These are phyloP conservation scores for Scleromitrula shiraiana DNA, from an alignment of 2,329 filamentous ascomycete species.

Conservation along the genomic window DNA sequence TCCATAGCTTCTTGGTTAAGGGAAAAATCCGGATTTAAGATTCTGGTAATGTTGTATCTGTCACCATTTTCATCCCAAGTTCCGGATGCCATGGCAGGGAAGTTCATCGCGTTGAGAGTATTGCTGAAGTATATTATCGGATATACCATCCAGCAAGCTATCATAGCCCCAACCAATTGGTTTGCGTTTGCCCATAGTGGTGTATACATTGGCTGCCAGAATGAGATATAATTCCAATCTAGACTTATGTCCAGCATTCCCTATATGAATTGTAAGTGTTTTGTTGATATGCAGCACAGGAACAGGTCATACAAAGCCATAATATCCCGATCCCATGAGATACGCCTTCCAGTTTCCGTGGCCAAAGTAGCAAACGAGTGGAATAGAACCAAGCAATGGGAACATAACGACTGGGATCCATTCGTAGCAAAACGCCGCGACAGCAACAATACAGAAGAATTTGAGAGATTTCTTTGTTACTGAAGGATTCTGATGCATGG, in stretches of 20 bases:
- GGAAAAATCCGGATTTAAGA: constrained; percentile 42
- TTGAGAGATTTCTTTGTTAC: constrained; percentile 32
- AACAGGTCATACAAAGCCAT: constrained; percentile 14
- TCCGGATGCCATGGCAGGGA: constrained; percentile 38
- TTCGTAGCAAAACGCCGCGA: constrained; percentile 8
- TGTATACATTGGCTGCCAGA: constrained; percentile 18
- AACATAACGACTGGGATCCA: constrained; percentile 10
- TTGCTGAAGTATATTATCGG: constrained; percentile 36
- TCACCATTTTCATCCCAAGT: constrained; percentile 57
- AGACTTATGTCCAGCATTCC: constrained; percentile 33
- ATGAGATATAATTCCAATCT: constrained; percentile 37
- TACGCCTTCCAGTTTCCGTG: constrained; percentile 39
- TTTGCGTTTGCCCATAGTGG: constrained; percentile 31
- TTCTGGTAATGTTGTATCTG: constrained; percentile 54
- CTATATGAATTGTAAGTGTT: neutral
- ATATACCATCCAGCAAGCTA: constrained; percentile 29
- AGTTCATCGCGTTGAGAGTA: constrained; percentile 33
- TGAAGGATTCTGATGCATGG: constrained; percentile 32
- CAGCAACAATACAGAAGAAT: constrained; percentile 27
- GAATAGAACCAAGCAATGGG: constrained; percentile 41
- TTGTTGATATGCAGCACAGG: neutral
- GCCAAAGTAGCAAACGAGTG: constrained; percentile 38
- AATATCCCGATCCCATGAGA: constrained; percentile 39
- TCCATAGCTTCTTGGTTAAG: constrained; percentile 19
- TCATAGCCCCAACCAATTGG: constrained; percentile 26